phyloP scores from a whole-genome alignment of 352 stramenopile species.

The Phytophthora pinifolia region DNA sequence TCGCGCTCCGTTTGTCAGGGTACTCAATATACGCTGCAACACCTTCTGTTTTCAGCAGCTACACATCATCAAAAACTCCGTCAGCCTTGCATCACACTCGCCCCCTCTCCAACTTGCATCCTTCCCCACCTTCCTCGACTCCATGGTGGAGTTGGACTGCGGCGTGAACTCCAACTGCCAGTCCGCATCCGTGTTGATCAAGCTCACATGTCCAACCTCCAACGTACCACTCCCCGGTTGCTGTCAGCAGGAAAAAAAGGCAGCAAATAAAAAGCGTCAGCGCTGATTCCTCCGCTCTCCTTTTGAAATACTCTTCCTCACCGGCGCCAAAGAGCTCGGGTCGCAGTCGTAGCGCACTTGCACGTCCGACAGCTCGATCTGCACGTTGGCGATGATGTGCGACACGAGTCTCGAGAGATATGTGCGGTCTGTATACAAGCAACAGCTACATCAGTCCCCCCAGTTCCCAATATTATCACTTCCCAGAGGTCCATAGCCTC shows the following conservation, averaged over 20 bases:
- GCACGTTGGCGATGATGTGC: constrained; percentile 86
- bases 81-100: not conserved
- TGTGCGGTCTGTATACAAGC: constrained; percentile 51
- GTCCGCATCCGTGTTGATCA: constrained; percentile 77
- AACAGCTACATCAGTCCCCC: constrained; percentile 4
- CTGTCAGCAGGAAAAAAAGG: constrained; percentile 30
- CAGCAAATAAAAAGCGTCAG: not conserved
- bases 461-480: not conserved
- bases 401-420: constrained; percentile 82
- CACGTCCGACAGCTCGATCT: constrained; percentile 83
- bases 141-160: constrained; percentile 73
- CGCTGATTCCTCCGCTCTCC: not conserved
- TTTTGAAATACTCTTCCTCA: constrained; percentile 21
- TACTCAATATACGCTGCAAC: constrained; percentile 81
- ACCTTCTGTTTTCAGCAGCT: constrained; percentile 65
- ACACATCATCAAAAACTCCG: not conserved
- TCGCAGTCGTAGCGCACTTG: constrained; percentile 85
- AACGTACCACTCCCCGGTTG: constrained; percentile 65
- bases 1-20: constrained; percentile 20
- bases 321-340: constrained; percentile 58
- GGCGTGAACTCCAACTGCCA: constrained; percentile 79
- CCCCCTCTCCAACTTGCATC: no score
- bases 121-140: constrained; percentile 70
- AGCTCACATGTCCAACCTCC: constrained; percentile 57
- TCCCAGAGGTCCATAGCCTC: not conserved